Base-by-base conservation (phyloP, 2,329 filamentous ascomycete genomes). In the Nemania abortiva region DNA sequence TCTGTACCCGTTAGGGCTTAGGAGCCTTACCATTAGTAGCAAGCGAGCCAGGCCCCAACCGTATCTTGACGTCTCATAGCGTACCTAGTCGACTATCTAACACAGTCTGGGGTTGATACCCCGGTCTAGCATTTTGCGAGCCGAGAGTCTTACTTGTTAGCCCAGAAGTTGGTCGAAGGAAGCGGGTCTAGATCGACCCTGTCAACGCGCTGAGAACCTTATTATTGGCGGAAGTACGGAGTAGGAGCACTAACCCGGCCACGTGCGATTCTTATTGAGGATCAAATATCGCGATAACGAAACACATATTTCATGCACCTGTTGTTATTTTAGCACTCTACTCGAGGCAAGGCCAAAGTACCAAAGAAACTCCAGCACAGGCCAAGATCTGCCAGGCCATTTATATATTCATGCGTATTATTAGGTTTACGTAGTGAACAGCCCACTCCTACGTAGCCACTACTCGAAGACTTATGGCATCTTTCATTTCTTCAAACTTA, bases 21-120 rank as follows among this genome's bases (percentile, higher is more conserved):
- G 6, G 18, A 7, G 42, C 27, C 20, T 39, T 34, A 29, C 39
- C 39, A 10, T 27, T 37, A 24, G 20, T 50, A 57, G 53, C 27
- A 50, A 50, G n/a, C 13, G 27, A n/a, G 47, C 29, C 39, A 63
- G 37, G 1, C 42, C 22, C 47, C 59, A 34, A 37, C 39, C 52
- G 61, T 56, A 63, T 63, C n/a, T 49, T 49, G 52, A 63, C 60
- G 37, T 56, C 50, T 63, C 60, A 63, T 27, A 56, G 31, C 20
- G 24, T 49, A 56, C 37, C 9, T 29, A 49, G 37, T 31, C 45
- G 10, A 22, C n/a, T 20, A 34, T 52, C n/a, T 18, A 39, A 22
- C 6, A 49, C 9, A 18, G 11, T 27, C 61, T 3, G 24, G 60
- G 50, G 37, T 37, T 24, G 24, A 18, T 37, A 47, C 29, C 61